Evolutionary conservation across 1,139 yeast genomes (phyloP).

Genomic region (Yamadazyma atlantica): DNA sequence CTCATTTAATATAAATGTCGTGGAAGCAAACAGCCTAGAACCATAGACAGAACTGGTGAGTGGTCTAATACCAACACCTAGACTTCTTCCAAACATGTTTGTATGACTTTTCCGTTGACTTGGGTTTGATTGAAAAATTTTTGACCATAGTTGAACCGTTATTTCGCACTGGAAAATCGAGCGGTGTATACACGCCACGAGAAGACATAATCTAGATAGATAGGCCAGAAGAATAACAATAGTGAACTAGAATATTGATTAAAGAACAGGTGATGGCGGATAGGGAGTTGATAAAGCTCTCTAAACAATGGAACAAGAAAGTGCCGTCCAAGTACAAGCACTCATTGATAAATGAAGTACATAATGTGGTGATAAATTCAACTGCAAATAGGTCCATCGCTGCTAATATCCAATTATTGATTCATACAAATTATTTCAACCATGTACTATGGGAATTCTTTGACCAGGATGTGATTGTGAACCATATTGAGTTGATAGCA

Average conservation of each 20-base stretch:
- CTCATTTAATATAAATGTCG: conserved; percentile 2
- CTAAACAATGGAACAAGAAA: conserved; percentile 4
- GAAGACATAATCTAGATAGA: background rate
- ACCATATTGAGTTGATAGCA: conserved; percentile 39
- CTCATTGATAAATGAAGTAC: conserved; percentile 22
- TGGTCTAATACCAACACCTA: background rate
- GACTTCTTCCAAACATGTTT: conserved; percentile 1
- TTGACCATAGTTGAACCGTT: background rate
- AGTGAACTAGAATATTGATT: background rate
- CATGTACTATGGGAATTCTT: conserved; percentile 41
- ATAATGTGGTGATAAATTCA: conserved; percentile 11
- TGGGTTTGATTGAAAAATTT: conserved; percentile 4
- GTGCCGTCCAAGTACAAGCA: conserved; percentile 11
- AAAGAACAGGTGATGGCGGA: conserved; percentile 1
- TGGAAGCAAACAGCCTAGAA: background rate
- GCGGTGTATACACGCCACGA: background rate
- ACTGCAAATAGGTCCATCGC: conserved; percentile 1
- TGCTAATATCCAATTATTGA: conserved; percentile 16
- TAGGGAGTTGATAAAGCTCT: conserved; percentile 1
- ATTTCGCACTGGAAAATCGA: background rate
- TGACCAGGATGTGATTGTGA: conserved; percentile 34
- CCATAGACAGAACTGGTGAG: background rate
- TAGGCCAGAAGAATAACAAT: background rate
- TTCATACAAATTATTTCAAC: conserved; percentile 21
- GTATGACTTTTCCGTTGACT: too few species aligned